phyloP scores from a whole-genome alignment of 768 basidiomycete genomes.

The Zangia roseola region DNA sequence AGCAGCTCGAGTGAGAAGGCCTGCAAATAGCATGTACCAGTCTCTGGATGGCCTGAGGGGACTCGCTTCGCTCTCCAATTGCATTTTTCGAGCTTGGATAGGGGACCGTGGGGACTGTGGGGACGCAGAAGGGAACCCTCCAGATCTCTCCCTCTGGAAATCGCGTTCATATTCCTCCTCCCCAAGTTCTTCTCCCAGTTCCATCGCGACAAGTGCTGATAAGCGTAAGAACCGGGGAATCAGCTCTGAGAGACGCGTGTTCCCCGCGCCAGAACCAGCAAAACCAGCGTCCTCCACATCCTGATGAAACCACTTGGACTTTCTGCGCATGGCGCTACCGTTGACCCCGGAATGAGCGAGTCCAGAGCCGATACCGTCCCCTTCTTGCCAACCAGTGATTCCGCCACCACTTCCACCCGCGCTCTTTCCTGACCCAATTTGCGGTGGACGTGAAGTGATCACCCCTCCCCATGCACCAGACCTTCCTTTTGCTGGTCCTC shows the following conservation, averaged over 20 bases:
- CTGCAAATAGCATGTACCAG: slow-evolving; percentile 81
- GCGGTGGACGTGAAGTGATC: slow-evolving; percentile 19
- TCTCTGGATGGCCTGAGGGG: slow-evolving; percentile 67
- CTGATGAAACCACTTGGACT: slow-evolving; percentile 26
- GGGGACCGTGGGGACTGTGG: slow-evolving; percentile 14
- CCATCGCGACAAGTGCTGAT: slow-evolving; percentile 75
- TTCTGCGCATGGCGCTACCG: slow-evolving; percentile 62
- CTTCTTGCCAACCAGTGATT: slow-evolving; percentile 74
- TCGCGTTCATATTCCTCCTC: slow-evolving; percentile 48
- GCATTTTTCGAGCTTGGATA: slow-evolving; percentile 20
- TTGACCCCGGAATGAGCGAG: slow-evolving; percentile 52
- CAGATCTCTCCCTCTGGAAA: slow-evolving; percentile 27
- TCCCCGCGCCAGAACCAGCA: slow-evolving; percentile 45
- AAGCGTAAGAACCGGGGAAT: slow-evolving; percentile 73
- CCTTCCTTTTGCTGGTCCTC: slow-evolving; percentile 25
- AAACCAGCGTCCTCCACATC: slow-evolving; percentile 26
- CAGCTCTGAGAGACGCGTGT: slow-evolving; percentile 63
- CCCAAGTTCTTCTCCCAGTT: slow-evolving; percentile 69
- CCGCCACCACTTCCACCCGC: slow-evolving; percentile 41
- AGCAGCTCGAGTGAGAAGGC: slow-evolving; percentile 77
- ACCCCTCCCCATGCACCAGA: slow-evolving; percentile 28
- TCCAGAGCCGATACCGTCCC: slow-evolving; percentile 71
- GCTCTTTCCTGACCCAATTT: slow-evolving; percentile 19
- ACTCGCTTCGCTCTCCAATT: slow-evolving; percentile 39
- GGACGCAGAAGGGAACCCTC: slow-evolving; percentile 8